phyloP scores from a whole-genome alignment of 2,329 filamentous ascomycete species.

The Apiospora aurea region DNA sequence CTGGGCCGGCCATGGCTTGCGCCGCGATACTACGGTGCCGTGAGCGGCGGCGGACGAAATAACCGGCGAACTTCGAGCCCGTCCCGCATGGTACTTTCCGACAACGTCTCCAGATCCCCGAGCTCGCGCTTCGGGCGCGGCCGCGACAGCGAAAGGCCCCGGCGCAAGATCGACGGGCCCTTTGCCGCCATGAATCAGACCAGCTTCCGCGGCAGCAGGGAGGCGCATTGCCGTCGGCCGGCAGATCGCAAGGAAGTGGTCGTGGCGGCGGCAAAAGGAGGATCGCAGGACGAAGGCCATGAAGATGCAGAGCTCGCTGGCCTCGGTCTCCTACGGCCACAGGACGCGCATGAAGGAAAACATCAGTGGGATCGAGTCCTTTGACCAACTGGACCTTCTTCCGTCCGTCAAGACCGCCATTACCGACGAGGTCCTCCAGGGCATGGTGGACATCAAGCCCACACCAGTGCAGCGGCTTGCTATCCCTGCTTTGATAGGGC shows the following conservation, averaged over 20 bases:
- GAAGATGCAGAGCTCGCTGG: conserved; percentile 88
- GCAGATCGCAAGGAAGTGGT: conserved; percentile 45
- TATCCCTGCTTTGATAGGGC: conserved; percentile 79
- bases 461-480: conserved; percentile 91
- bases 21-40: conserved; percentile 24
- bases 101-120: conserved; percentile 26
- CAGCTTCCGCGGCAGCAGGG: conserved; percentile 31
- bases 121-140: conserved; percentile 24
- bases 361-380: conserved; percentile 73
- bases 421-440: conserved; percentile 74
- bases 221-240: conserved; percentile 37
- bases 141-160: conserved; percentile 28
- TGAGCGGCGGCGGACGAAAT: conserved; percentile 4
- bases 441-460: conserved; percentile 76
- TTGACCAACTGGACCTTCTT: conserved; percentile 81
- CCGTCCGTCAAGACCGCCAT: conserved; percentile 76
- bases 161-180: conserved; percentile 24
- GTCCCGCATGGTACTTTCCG: conserved; percentile 30
- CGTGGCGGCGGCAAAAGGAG: conserved; percentile 47
- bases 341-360: conserved; percentile 49
- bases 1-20: conserved; percentile 26
- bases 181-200: conserved; percentile 36
- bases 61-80: conserved; percentile 25
- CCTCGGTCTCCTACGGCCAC: conserved; percentile 78
- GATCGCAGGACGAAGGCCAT: conserved; percentile 76